These are phyloP conservation scores for Trichoderma harzianum DNA, from an alignment of 2,329 filamentous ascomycete genomes.

Conservation along the genomic window DNA sequence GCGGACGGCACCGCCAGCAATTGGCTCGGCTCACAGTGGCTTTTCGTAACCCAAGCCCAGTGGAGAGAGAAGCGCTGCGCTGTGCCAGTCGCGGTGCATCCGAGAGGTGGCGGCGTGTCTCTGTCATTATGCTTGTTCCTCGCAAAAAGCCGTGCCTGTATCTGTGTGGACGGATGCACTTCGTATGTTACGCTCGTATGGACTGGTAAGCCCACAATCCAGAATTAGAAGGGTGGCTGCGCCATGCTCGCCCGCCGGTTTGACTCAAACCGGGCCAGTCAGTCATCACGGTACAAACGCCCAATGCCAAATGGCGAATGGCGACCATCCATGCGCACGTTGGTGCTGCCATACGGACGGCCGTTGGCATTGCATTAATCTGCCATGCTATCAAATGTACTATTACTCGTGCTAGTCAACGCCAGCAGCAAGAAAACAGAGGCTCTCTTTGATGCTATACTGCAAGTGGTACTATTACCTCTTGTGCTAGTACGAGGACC, in stretches of 20 bases:
- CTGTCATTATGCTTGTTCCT: neutral
- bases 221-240: slow-evolving; percentile 38
- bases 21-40: slow-evolving; percentile 2
- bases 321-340: neutral
- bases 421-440: neutral
- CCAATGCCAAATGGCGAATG: neutral
- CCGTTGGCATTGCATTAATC: neutral
- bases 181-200: slow-evolving; percentile 11
- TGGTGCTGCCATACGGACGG: neutral
- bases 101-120: slow-evolving; percentile 21
- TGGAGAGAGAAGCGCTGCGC: neutral
- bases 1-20: neutral
- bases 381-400: neutral
- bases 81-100: slow-evolving; percentile 27
- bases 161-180: slow-evolving; percentile 7
- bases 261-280: slow-evolving; percentile 13
- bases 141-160: neutral
- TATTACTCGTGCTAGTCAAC: slow-evolving; percentile 1
- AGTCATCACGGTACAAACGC: neutral
- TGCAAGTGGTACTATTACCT: neutral
- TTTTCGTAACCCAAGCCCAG: neutral
- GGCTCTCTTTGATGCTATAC: neutral
- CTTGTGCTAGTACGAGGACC: neutral
- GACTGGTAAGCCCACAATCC: slow-evolving; percentile 25
- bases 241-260: slow-evolving; percentile 27